Evolutionary conservation across 2,329 filamentous ascomycete genomes (phyloP).

Genomic region (Lithohypha guttulata): DNA sequence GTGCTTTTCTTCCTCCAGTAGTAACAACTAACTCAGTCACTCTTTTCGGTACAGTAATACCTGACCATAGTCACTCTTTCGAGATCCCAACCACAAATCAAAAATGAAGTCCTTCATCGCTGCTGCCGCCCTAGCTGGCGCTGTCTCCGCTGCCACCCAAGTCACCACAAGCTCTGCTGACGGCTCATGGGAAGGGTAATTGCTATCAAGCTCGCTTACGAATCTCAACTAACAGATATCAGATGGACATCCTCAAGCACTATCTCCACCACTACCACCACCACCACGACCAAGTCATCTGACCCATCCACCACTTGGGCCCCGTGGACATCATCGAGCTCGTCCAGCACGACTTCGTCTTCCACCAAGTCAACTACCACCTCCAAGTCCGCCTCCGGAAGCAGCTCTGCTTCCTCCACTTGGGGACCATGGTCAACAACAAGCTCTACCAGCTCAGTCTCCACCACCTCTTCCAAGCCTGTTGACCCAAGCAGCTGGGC

Average conservation of each 20-base stretch:
- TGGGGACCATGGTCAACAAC: too few species aligned
- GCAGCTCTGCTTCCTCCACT: background rate
- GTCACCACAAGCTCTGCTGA: background rate
- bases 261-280: conserved; percentile 1
- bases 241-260: background rate
- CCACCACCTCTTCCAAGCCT: background rate
- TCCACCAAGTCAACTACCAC: conserved; percentile 4
- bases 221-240: too few species aligned
- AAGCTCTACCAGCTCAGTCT: conserved; percentile 1
- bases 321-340: background rate
- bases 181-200: conserved; percentile 1
- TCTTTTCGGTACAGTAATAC: conserved; percentile 5
- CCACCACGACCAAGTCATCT: conserved; percentile 3
- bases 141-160: conserved; percentile 1
- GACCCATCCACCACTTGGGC: background rate
- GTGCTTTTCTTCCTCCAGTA: background rate
- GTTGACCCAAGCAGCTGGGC: background rate
- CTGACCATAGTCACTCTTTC: conserved; percentile 9
- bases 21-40: conserved; percentile 6
- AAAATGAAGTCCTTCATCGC: conserved; percentile 10
- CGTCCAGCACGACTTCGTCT: background rate
- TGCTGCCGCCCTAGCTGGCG: conserved; percentile 8
- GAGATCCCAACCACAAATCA: background rate
- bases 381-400: background rate
- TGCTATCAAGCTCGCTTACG: too few species aligned